Base-by-base conservation (phyloP, 2,329 filamentous ascomycete genomes). In the Alternaria rosae region DNA sequence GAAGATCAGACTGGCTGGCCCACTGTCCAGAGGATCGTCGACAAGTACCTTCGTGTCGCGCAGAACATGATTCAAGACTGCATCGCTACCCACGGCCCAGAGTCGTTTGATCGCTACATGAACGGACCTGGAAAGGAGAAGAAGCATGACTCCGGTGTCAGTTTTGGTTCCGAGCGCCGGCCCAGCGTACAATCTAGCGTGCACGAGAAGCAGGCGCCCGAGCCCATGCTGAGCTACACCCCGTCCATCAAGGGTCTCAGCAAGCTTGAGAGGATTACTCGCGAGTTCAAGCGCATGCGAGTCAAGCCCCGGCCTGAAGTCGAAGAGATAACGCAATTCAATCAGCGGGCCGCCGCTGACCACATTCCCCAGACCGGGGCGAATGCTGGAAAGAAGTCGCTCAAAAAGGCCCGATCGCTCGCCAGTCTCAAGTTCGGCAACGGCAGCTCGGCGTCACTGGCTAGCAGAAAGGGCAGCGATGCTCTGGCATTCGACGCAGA, bases 61-160 rank as follows among this genome's bases (percentile, higher is more conserved):
- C 88, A 87, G 70, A 85, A 85, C 67, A 83, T 89, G 68, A 88
- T 90, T 71, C 84, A 86, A 53, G 87, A 89, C 68, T 89, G 87
- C 70, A 70, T 78, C 21, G 79, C 84, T 51, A 82, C 88, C 7
- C 62, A 72, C 1, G 75, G 75, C 7, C 74, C 74, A 3, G 77
- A 78, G 44, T 72, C 76, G 7, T 79, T 79, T 65, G 75, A 71
- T 13, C 64, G 65, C 44, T 70, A 72, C n/a, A 64, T 69, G 12
- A 69, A 77, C 28, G 71, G 74, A 54, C 48, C 64, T 5, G 78
- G 80, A 56, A 85, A 84, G 69, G 79, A 80, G 38, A 84, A 87
- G 70, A 89, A 89, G 76, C 85, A 85, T 21, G 88, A 90, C 73
- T 90, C 88, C 4, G 88, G 88, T 20, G 85, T 89, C 61, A 89